Evolutionary conservation across 352 stramenopile genomes (phyloP), one percentile per base, ranked within the genome.

Genomic region (Phytophthora podocarpi): DNA sequence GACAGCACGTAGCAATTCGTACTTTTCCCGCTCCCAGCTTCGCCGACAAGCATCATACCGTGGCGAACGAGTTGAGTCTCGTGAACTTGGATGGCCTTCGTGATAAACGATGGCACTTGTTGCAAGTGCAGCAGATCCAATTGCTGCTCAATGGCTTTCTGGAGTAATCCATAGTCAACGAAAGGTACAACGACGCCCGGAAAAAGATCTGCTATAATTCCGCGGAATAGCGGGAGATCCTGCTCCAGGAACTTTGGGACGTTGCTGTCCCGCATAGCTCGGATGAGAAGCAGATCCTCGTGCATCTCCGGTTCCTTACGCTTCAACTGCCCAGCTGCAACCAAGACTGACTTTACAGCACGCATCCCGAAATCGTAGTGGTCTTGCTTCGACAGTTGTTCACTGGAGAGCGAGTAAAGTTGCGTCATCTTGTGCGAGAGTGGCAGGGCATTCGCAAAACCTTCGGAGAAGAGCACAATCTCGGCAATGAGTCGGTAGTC

Each of bases 301-400:
- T 97, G 87, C 59, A 96, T 98, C 40, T 98, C 88, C 1, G 87
- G 93, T 41, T 98, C 94, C 42, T 97, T 97, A 0, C 94, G 87
- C 64, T 98, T 98, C 15, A 98, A 74, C 45, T 98, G 90, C 0
- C 95, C 95, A 7, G 95, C 95, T 7, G 93, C 94, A 13, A 98
- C 95, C 3, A 98, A 77, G 13, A 98, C 95, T 0, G 90, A 97
- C 75, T 98, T 97, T 5, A 97, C 85, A 16, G 93, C 94, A 28
- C 93, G 82, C 89, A 98, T 98, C 31, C 90, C 94, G 64, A 97
- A 98, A 61, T 98, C 93, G 53, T 98, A 98, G 64, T 98, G 94
- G 35, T 97, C 88, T 49, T 98, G 94, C 51, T 98, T 98, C 10
- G 89, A 98, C 23, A 98, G 65, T 47, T 98, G 94, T 46, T 98